A percentile compares a stretch with the other conserved stretches of the same genome.
Evolutionary conservation across 2,329 filamentous ascomycete species (phyloP).

Genomic region (Stromatinia cepivora): DNA sequence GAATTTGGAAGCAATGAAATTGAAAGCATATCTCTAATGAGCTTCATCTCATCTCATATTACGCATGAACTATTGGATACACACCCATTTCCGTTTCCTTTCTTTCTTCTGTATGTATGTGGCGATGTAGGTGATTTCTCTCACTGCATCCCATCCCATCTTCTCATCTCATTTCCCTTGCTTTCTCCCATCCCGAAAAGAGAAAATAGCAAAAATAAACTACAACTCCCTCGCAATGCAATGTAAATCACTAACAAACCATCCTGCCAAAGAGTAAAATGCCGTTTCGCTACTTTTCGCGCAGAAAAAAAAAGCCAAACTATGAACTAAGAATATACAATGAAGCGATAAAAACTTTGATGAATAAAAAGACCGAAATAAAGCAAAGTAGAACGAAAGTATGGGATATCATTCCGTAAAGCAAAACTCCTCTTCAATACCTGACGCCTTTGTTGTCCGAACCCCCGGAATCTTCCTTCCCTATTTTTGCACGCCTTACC

Average conservation of each 20-base stretch:
- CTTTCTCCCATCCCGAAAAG: background rate
- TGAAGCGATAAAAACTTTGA: background rate
- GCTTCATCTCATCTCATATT: background rate
- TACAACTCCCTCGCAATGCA: constrained; percentile 13
- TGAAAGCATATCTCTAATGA: too few species aligned
- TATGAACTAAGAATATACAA: constrained; percentile 3
- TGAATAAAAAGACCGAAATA: background rate
- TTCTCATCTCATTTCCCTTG: background rate
- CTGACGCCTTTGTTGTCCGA: background rate
- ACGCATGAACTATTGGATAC: too few species aligned
- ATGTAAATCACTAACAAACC: background rate
- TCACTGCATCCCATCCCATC: background rate
- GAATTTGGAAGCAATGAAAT: too few species aligned
- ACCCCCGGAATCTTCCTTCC: background rate
- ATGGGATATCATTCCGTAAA: constrained; percentile 22
- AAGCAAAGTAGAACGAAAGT: constrained; percentile 21
- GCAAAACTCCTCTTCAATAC: constrained; percentile 12
- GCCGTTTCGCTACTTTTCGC: background rate
- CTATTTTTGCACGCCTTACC: constrained; percentile 19
- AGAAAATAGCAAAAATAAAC: background rate
- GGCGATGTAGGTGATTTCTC: background rate
- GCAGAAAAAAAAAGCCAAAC: background rate
- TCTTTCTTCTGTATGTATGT: background rate
- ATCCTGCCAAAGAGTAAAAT: background rate
- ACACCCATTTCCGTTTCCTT: background rate